Conservation (phyloP, 2,329 filamentous ascomycete genomes). For the Lecanoromycetidae sp. region DNA sequence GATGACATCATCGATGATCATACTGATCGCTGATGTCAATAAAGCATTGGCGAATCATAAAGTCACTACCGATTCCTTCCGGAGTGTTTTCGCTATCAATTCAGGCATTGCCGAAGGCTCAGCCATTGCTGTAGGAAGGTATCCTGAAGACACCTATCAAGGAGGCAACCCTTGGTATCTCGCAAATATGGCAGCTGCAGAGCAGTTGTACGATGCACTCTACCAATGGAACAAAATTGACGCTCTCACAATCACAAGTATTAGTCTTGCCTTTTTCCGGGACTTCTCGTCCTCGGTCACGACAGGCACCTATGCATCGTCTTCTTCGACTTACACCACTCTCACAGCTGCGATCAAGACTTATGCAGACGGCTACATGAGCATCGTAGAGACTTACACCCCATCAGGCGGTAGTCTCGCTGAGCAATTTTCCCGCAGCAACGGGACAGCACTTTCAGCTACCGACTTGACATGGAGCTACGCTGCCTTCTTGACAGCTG, state of each 20-base stretch:
- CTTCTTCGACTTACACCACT: constrained; percentile 39
- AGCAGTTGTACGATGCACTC: constrained; percentile 66
- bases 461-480: constrained; percentile 36
- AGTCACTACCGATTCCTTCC: constrained; percentile 61
- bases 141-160: constrained; percentile 57
- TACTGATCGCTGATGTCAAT: no score
- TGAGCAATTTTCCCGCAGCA: constrained; percentile 30
- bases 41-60: constrained; percentile 63
- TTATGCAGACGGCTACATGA: constrained; percentile 49
- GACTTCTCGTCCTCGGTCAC: constrained; percentile 48
- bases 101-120: constrained; percentile 23
- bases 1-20: no score
- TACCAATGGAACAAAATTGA: constrained; percentile 56
- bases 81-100: constrained; percentile 51
- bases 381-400: constrained; percentile 38
- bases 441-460: constrained; percentile 29
- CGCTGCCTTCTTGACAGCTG: constrained; percentile 30
- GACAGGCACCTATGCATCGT: constrained; percentile 52
- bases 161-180: constrained; percentile 72
- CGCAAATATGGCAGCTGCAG: constrained; percentile 62
- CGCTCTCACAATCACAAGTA: constrained; percentile 51
- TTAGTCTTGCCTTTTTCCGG: constrained; percentile 60
- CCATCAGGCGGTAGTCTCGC: constrained; percentile 42
- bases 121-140: constrained; percentile 50
- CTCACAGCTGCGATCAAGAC: constrained; percentile 49